Base-by-base conservation (phyloP, 176 grass and related monocot genomes). In the Chrysopogon serrulatus region DNA sequence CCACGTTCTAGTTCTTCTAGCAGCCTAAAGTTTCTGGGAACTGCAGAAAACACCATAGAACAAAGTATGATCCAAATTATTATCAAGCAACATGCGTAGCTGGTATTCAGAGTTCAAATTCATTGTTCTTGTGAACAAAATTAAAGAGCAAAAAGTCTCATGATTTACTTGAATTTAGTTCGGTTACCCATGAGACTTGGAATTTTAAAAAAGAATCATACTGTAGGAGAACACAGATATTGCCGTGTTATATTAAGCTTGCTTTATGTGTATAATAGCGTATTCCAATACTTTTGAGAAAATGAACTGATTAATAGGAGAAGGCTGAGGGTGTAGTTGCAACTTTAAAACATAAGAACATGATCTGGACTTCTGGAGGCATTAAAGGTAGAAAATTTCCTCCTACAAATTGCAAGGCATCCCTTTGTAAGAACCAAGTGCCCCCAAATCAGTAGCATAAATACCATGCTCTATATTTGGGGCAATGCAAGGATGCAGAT, bases 21-120 rank as follows among this genome's bases (percentile, higher is more conserved):
- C 60, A 96, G 79, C 77, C 88, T 96, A 54, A 96, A 96, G 73
- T 92, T 96, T 85, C 86, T 96, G 33, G 93, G 93, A 86, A 96
- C 93, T 92, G 79, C 67, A 77, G 47, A 82, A 54, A 76, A 68
- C 11, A 68, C 24, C 73, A 59, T 77, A 78, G 5, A 90, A 56
- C 30, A 79, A 21, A 32, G 30, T 19, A 86, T 60, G 11, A 12
- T 56, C 67, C 19, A 85, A 68, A 84, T 74, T 48, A 42, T 49
- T 54, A 31, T 26, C 28, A 66, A 36, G 32, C 27, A 36, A 34
- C 42, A 35, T 34, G 23, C 18, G 36, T 31, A 33, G 27, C 2
- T 4, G 39, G 24, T 2, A 51, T 53, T 80, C 9, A 37, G 31
- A 30, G 53, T 81, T 35, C 45, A 81, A 53, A 80, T 68, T n/a